Base-by-base conservation (phyloP, 306 rosid genomes). In the Neltuma alba region DNA sequence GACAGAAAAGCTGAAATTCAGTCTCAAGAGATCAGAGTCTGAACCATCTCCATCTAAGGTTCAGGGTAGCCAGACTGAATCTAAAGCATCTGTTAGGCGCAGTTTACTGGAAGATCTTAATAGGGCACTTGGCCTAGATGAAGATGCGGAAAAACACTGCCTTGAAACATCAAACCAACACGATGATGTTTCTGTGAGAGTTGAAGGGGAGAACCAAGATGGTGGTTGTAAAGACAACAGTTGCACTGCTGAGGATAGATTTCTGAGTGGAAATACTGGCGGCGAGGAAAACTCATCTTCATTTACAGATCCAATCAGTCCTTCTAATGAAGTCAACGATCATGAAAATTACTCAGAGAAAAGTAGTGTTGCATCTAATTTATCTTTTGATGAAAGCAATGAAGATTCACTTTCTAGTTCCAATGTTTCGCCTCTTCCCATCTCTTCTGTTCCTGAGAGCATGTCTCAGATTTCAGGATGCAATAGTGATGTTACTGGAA, bases 361-460 rank as follows among this genome's bases (percentile, higher is more conserved):
- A 84, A 90, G 92, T 82, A 96, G 98, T 21, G 92, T 90, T 60
- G 91, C 89, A 33, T 96, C 99, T 42, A 89, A 82, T 83, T 76
- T 79, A 77, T 91, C 89, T 30, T 30, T 86, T 11, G 91, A 86
- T 13, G 96, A 89, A 83, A 85, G 75, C 76, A 84, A 88, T 54
- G 91, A 87, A 67, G 81, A 75, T 75, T 55, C 82, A 34, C 75
- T 7, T 48, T 70, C 62, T 76, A 36, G 58, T 37, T 37, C 84
- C 30, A 86, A 70, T 79, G 89, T 70, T 41, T 52, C 85, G n/a
- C 81, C 89, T 42, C 74, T 79, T 83, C 89, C 81, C 0, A 54
- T 77, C 69, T 86, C 92, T 40, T 84, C 83, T 78, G 83, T 70
- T 54, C 89, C 83, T 3, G 85, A 83, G 78, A 77, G 71, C 74